A percentile compares a stretch with the other conserved stretches of the same genome.
Evolutionary conservation across 2,329 filamentous ascomycete species (phyloP).

Genomic region (Paradendryphiella salina): DNA sequence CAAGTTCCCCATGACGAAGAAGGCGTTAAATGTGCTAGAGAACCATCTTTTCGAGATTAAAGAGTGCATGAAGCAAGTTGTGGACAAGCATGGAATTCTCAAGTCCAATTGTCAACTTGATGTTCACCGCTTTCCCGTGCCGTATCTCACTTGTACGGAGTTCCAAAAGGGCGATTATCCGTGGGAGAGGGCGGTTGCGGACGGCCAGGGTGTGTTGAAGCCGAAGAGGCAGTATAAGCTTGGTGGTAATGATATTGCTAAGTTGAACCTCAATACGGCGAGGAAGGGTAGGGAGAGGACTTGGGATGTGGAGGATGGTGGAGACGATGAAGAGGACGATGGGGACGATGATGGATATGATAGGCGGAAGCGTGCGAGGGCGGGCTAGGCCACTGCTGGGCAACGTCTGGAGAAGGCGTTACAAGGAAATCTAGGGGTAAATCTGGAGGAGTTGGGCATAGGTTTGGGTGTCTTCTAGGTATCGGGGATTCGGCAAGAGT

Average conservation of each 20-base stretch:
- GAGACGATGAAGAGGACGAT: slow-evolving; percentile 8
- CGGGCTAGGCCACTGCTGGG: background rate
- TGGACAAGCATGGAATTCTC: slow-evolving; percentile 46
- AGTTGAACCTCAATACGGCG: slow-evolving; percentile 26
- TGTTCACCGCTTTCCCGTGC: slow-evolving; percentile 40
- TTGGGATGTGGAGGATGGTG: slow-evolving; percentile 7
- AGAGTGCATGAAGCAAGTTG: slow-evolving; percentile 47
- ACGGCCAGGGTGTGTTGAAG: background rate
- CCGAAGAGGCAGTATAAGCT: slow-evolving; percentile 25
- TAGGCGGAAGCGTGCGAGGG: slow-evolving; percentile 8
- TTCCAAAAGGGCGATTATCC: slow-evolving; percentile 50
- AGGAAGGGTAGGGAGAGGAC: slow-evolving; percentile 17
- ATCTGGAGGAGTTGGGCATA: no score
- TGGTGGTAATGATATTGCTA: slow-evolving; percentile 38
- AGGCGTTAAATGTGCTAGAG: slow-evolving; percentile 50
- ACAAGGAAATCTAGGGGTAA: background rate
- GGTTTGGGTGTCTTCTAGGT: no score
- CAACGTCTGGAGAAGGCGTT: no score
- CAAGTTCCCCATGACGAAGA: slow-evolving; percentile 50
- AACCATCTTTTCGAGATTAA: slow-evolving; percentile 50
- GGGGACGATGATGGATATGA: slow-evolving; percentile 10
- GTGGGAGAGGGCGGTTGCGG: slow-evolving; percentile 37
- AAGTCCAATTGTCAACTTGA: slow-evolving; percentile 49
- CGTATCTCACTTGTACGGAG: slow-evolving; percentile 52
- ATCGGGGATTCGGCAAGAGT: background rate